Base-by-base conservation (phyloP, 176 grass and related monocot species). In the Avena eriantha region DNA sequence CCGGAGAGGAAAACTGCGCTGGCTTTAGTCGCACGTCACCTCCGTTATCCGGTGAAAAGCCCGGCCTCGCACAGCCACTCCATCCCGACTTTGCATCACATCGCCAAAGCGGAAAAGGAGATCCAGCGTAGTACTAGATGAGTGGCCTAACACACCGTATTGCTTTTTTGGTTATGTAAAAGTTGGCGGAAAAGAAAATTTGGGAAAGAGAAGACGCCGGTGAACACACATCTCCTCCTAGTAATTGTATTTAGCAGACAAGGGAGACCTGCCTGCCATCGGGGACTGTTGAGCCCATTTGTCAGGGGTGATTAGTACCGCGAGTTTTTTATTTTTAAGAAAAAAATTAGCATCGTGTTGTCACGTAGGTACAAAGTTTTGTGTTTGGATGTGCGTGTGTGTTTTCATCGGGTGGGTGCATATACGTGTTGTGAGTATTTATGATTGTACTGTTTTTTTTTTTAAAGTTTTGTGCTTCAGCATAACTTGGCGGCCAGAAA, bases 41-140 rank as follows among this genome's bases (percentile, higher is more conserved):
- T 78, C 73, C 72, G 61, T 78, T 88, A 88, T 83, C 86, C 86
- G 48, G 61, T 29, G 34, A 57, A 88, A 88, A 76, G 79, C 58
- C 45, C 45, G 4, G 78, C 18, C 21, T 57, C 10, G 31, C 26
- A 74, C 6, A 82, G 58, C 69, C 79, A 31, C 59, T 77, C 59
- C 48, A 82, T 55, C 24, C 4, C 7, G 5, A 6, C 54, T 35
- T 77, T 83, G 4, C 60, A 18, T 68, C 46, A 23, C 60, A 18
- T 56, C 14, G 3, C 46, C 55, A 89, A 80, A 89, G 73, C 72
- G 2, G 76, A 23, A 43, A 67, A 24, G 36, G 22, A 13, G 5
- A 41, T 41, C 39, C 39, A 35, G 73, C 10, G 45, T 47, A 47
- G 45, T 1, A 10, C 9, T 19, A 47, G 0, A 81, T 69, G 70